These are phyloP conservation scores for Neurospora sp. DNA, from an alignment of 495 filamentous ascomycete genomes.

Conservation along the genomic window DNA sequence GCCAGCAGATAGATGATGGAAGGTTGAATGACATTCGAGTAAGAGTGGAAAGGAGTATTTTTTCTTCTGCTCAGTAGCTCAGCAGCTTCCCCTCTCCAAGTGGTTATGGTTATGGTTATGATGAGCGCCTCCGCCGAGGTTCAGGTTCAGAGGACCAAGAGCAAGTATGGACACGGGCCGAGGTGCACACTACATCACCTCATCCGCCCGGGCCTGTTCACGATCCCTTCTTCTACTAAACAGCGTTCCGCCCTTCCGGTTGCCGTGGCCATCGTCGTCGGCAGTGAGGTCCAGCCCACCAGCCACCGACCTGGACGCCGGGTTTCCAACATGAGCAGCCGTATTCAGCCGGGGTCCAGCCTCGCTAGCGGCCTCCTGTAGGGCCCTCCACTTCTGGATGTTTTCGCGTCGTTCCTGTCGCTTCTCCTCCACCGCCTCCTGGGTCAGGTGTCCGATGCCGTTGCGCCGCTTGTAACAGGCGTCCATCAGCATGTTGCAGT, in stretches of 20 bases:
- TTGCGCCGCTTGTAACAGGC: constrained; percentile 68
- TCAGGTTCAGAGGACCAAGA: constrained; percentile 2
- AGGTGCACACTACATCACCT: constrained; percentile 22
- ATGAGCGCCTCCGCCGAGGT: background rate
- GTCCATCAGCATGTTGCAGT: constrained; percentile 72
- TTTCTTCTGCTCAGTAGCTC: background rate
- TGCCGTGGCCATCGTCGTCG: constrained; percentile 7
- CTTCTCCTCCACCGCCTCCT: constrained; percentile 52
- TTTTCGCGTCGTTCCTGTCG: constrained; percentile 46
- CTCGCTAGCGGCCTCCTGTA: constrained; percentile 26
- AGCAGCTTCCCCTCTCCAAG: background rate
- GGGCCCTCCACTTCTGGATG: constrained; percentile 29
- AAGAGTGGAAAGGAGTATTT: background rate
- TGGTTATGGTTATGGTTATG: background rate
- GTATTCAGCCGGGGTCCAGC: background rate
- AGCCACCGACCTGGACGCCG: constrained; percentile 3
- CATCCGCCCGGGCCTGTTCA: constrained; percentile 18
- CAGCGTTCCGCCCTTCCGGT: constrained; percentile 25
- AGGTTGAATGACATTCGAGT: background rate
- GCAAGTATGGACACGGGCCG: constrained; percentile 14
- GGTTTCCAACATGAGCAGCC: background rate
- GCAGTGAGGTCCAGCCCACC: constrained; percentile 18
- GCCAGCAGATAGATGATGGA: background rate
- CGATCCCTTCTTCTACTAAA: constrained; percentile 27
- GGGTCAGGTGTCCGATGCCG: constrained; percentile 71